These are phyloP conservation scores for Phaeomoniella chlamydospora DNA, from an alignment of 2,329 filamentous ascomycete genomes.

Conservation along the genomic window DNA sequence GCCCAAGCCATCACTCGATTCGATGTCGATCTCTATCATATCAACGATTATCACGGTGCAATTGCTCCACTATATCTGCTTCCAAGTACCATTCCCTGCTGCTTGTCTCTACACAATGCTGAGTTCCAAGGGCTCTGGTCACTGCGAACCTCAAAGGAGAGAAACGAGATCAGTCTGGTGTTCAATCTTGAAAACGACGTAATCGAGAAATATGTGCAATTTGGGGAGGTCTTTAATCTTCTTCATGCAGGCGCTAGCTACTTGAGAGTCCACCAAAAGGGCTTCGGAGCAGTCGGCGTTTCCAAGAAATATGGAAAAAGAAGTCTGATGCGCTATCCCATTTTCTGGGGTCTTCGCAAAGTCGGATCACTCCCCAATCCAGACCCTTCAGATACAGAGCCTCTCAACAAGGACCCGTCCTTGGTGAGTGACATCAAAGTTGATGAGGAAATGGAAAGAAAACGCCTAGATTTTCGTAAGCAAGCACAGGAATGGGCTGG, in stretches of 20 bases:
- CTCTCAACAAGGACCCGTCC: constrained; percentile 31
- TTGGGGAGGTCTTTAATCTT: constrained; percentile 45
- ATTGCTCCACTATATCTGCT: constrained; percentile 41
- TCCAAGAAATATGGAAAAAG: constrained; percentile 45
- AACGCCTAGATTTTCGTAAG: constrained; percentile 28
- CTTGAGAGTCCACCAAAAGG: constrained; percentile 42
- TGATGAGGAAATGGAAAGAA: constrained; percentile 32
- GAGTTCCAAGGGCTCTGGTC: constrained; percentile 48
- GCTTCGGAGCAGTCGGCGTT: constrained; percentile 44
- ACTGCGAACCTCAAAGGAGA: constrained; percentile 36
- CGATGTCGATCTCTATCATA: constrained; percentile 36
- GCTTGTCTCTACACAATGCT: constrained; percentile 43
- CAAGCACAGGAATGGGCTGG: constrained; percentile 46
- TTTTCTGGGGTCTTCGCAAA: constrained; percentile 42
- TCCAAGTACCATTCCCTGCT: constrained; percentile 37
- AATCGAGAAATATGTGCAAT: constrained; percentile 41
- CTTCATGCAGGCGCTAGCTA: constrained; percentile 42
- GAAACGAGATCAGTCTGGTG: constrained; percentile 38
- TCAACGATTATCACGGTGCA: constrained; percentile 41
- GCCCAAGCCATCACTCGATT: constrained; percentile 41
- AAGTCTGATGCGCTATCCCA: constrained; percentile 41
- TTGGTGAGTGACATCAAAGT: constrained; percentile 24
- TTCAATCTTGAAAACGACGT: constrained; percentile 37
- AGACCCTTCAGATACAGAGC: constrained; percentile 41
- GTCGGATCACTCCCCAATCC: constrained; percentile 42